Conservation (phyloP, 495 filamentous ascomycete species). For the Talaromyces trachyspermus region DNA sequence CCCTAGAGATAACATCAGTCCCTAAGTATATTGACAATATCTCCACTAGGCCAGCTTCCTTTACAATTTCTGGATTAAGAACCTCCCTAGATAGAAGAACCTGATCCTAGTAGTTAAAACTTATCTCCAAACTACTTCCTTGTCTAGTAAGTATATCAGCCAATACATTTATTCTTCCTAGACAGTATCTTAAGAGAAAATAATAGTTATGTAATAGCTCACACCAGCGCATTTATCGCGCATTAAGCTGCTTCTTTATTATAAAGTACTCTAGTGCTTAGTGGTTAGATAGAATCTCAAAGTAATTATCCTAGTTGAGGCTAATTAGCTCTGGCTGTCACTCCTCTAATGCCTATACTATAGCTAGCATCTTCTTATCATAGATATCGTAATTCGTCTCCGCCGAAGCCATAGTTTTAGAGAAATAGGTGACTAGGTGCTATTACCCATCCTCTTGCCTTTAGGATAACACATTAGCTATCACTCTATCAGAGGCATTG, state of each 20-base stretch:
- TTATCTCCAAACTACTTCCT: not conserved
- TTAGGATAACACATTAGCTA: conserved; percentile 10
- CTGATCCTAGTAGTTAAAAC: not conserved
- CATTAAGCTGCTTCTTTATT: conserved; percentile 14
- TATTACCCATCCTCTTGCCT: conserved; percentile 4
- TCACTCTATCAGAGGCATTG: conserved; percentile 10
- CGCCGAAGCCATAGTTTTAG: conserved; percentile 15
- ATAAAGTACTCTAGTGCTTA: conserved; percentile 22
- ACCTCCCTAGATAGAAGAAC: no score
- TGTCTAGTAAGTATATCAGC: conserved; percentile 14
- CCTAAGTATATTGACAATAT: no score
- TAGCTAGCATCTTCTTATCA: conserved; percentile 20
- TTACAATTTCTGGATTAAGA: no score
- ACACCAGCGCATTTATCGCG: conserved; percentile 11
- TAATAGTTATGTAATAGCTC: conserved; percentile 16
- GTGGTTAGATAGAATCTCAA: conserved; percentile 14
- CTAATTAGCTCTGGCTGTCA: conserved; percentile 18
- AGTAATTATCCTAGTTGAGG: not conserved
- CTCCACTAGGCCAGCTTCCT: no score
- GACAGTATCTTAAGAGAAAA: conserved; percentile 9
- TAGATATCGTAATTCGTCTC: conserved; percentile 25
- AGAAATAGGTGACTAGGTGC: conserved; percentile 16
- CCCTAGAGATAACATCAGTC: no score
- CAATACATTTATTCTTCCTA: conserved; percentile 9
- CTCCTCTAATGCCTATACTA: conserved; percentile 18